Evolutionary conservation across 2,329 filamentous ascomycete species (phyloP).

Genomic region (Juglanconis juglandina): DNA sequence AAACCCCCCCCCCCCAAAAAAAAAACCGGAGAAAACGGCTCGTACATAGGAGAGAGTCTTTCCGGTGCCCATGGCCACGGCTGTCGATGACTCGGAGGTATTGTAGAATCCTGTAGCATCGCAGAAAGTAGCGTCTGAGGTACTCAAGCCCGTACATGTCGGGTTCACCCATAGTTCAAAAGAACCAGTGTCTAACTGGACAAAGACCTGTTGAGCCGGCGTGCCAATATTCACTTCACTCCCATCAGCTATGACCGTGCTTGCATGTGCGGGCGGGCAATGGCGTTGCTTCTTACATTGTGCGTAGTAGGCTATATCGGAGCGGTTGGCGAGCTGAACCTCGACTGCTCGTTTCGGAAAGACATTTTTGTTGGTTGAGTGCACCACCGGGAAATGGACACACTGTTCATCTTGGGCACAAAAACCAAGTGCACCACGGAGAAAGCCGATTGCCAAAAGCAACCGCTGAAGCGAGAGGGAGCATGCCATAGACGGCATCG

Average conservation of each 20-base stretch:
- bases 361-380: conserved; percentile 38
- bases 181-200: conserved; percentile 58
- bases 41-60: conserved; percentile 41
- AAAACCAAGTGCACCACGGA: conserved; percentile 17
- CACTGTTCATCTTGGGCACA: conserved; percentile 26
- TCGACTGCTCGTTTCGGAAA: conserved; percentile 43
- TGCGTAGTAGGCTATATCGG: conserved; percentile 51
- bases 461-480: conserved; percentile 21
- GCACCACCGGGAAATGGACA: conserved; percentile 40
- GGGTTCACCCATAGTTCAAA: conserved; percentile 64
- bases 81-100: conserved; percentile 37
- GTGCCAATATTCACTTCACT: conserved; percentile 47
- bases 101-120: conserved; percentile 43
- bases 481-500: conserved; percentile 28
- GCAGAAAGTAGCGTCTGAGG: conserved; percentile 43
- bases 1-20: too few species aligned
- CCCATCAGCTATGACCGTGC: conserved; percentile 19
- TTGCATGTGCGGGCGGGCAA: conserved; percentile 28
- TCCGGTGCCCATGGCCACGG: conserved; percentile 28
- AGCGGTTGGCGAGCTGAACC: conserved; percentile 45
- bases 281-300: conserved; percentile 1
- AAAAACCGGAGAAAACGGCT: too few species aligned
- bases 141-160: conserved; percentile 45
- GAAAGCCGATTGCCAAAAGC: conserved; percentile 20
- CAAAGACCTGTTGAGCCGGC: conserved; percentile 49